Conservation (phyloP, 495 filamentous ascomycete genomes). For the Sphaerosporella brunnea region DNA sequence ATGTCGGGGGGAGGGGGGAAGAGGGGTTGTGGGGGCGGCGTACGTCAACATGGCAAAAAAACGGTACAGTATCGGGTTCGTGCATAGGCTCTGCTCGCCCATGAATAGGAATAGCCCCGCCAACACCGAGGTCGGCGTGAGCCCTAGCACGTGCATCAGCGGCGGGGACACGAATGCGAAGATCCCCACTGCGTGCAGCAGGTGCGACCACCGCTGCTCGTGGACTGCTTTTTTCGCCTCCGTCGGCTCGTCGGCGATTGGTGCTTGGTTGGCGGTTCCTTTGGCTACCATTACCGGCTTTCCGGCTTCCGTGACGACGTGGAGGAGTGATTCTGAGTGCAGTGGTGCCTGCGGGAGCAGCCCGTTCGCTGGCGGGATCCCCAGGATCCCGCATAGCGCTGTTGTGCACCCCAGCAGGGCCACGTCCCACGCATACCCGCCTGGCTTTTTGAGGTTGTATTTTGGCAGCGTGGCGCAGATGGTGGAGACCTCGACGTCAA, state of each 20-base stretch:
- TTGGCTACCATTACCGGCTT: constrained; percentile 26
- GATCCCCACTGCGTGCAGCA: constrained; percentile 45
- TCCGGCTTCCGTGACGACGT: constrained; percentile 33
- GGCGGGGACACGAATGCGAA: constrained; percentile 46
- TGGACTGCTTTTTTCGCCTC: constrained; percentile 30
- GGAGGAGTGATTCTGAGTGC: constrained; percentile 49
- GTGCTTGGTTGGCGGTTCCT: constrained; percentile 12
- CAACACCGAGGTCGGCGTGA: constrained; percentile 51
- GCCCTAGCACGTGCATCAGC: constrained; percentile 48
- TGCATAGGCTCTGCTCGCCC: constrained; percentile 52
- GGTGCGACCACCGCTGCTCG: constrained; percentile 52
- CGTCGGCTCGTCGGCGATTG: constrained; percentile 10
- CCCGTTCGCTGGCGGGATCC: constrained; percentile 52
- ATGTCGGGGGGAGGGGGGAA: background rate
- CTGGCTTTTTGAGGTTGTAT: constrained; percentile 48
- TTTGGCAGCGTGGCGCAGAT: constrained; percentile 54
- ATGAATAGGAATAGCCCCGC: constrained; percentile 57
- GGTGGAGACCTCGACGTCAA: constrained; percentile 58
- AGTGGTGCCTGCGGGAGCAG: constrained; percentile 52
- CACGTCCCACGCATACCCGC: constrained; percentile 55
- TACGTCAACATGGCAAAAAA: constrained; percentile 43
- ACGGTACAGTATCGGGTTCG: constrained; percentile 49
- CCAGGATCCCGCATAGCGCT: constrained; percentile 48
- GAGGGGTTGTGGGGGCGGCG: background rate
- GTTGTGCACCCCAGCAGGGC: constrained; percentile 51